phyloP scores from a whole-genome alignment of 1,284 basidiomycete genomes.

The Marasmius sp. region DNA sequence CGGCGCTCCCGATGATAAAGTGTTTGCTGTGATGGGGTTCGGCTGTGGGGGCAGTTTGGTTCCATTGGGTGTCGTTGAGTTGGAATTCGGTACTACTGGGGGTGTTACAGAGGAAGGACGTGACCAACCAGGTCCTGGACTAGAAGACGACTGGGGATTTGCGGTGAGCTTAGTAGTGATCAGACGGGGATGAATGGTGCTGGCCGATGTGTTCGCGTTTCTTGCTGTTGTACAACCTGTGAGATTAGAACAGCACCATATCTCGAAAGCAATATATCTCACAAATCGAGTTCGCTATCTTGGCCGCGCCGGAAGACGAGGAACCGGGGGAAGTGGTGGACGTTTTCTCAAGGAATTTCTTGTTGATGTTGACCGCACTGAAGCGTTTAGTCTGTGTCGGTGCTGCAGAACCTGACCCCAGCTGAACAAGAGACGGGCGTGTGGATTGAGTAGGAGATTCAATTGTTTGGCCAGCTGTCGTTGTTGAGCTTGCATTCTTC shows the following conservation, averaged over 20 bases:
- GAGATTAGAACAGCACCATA: conserved; percentile 3
- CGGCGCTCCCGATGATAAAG: conserved; percentile 32
- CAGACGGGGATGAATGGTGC: conserved; percentile 70
- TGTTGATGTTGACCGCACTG: conserved; percentile 86
- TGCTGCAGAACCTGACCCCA: conserved; percentile 31
- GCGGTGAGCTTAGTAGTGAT: conserved; percentile 85
- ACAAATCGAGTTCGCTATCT: conserved; percentile 53
- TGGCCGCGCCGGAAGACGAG: conserved; percentile 27
- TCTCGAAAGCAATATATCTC: conserved; percentile 26
- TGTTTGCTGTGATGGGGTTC: conserved; percentile 26
- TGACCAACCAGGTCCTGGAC: conserved; percentile 71
- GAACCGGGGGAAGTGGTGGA: conserved; percentile 37
- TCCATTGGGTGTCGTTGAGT: conserved; percentile 40
- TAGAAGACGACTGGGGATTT: conserved; percentile 50
- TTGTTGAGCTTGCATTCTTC: not conserved
- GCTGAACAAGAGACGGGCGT: conserved; percentile 42
- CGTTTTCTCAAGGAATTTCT: conserved; percentile 87
- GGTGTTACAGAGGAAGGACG: conserved; percentile 72
- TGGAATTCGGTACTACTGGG: conserved; percentile 39
- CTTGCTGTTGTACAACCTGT: conserved; percentile 37
- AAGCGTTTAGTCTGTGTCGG: conserved; percentile 77
- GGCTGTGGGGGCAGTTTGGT: conserved; percentile 47
- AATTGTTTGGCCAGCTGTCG: not conserved
- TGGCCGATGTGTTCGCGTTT: conserved; percentile 53
- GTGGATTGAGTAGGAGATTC: conserved; percentile 14